phyloP scores from a whole-genome alignment of 371 early-diverging fungal species.

The Mortierella sp. region DNA sequence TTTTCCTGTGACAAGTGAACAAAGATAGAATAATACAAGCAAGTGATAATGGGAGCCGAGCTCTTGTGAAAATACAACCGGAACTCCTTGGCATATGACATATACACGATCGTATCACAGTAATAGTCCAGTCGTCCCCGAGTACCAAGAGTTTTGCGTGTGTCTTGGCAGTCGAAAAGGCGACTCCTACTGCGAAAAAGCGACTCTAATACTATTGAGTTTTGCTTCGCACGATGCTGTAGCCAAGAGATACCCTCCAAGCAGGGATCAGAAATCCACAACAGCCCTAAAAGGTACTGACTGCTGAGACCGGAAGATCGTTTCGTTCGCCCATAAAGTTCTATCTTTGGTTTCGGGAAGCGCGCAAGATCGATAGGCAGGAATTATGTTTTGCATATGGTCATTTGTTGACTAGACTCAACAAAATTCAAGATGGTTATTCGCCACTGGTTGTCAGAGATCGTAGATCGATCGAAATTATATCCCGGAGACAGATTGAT shows the following conservation, averaged over 20 bases:
- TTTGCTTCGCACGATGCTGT: neutral
- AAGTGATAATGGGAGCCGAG: slow-evolving; percentile 5
- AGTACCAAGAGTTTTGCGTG: neutral
- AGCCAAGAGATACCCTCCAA: neutral
- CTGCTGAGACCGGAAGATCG: slow-evolving; percentile 1
- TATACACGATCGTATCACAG: neutral
- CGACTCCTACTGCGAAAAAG: neutral
- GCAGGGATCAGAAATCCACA: neutral
- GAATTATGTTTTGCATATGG: no score
- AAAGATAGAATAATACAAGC: slow-evolving; percentile 2
- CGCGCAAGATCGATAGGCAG: neutral
- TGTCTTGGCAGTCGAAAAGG: slow-evolving; percentile 8
- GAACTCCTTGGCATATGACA: slow-evolving; percentile 4
- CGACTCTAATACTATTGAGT: neutral
- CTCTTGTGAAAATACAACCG: neutral
- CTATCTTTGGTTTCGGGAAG: neutral
- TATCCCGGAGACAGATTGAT: no score
- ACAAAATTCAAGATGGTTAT: no score
- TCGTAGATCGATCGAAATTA: no score
- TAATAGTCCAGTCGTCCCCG: neutral
- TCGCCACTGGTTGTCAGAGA: no score
- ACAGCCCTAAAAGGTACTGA: neutral
- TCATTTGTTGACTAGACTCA: no score
- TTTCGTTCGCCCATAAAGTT: neutral
- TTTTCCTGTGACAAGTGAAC: neutral